Evolutionary conservation across 192 early-diverging fungal species (phyloP), one percentile per base, ranked within the genome.

Genomic region (Coemansia sp.): DNA sequence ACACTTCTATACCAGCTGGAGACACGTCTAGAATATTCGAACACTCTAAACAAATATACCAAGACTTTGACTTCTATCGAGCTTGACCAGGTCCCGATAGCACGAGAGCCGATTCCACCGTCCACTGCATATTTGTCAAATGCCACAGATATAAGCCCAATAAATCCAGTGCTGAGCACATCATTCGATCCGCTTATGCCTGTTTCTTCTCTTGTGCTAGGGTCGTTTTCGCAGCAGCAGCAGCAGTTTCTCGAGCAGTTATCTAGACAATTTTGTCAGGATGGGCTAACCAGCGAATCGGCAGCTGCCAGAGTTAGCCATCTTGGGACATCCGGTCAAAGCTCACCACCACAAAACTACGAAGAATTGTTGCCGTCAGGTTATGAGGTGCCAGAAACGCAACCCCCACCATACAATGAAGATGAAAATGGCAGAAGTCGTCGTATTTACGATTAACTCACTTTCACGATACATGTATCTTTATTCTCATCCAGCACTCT

Each of bases 191-290:
- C 44, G 44, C 9, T 22, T 9, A 47, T 47, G 6, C 44, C 44
- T 23, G 44, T 4, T 11, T 23, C 9, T 13, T 11, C 44, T 23
- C 11, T 22, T 6, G 6, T 6, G 0, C 20, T 8, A 47, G 5
- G 4, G 6, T 11, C 34, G 5, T 11, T 13, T 19, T 5, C 20
- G 20, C 34, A 48, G 10, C 55, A 34, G 20, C 44, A 47, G 44
- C 14, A 79, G 38, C 64, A 65, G 70, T 79, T 79, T 36, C 65
- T 72, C 29, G 50, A 52, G 33, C 75, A 79, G 44, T 57, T 79
- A 7, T 52, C 53, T 20, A 61, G 67, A 59, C 69, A 79, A 9
- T 22, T 47, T 47, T 47, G 22, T 8, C 3, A 23, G 44, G 0
- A 23, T 6, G 5, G 22, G 0, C 44, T 47, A 22, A 47, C 20